Conservation (phyloP, 208 protist genomes). For the Trypanosoma avium region DNA sequence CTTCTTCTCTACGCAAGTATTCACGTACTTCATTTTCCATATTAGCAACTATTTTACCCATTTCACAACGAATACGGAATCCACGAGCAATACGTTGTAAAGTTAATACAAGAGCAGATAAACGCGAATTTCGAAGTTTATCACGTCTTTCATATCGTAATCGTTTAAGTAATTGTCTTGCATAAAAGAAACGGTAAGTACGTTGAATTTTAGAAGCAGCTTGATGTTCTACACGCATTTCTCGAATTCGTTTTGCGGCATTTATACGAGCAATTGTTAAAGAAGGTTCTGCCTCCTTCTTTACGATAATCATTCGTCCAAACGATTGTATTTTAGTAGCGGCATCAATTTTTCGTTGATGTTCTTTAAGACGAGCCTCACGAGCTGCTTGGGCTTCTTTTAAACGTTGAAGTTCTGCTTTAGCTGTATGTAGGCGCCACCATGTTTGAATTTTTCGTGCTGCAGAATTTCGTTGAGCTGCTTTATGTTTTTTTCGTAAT, state of each 20-base stretch:
- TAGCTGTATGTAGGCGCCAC: constrained; percentile 36
- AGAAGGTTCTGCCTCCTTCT: constrained; percentile 27
- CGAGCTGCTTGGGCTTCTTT: constrained; percentile 30
- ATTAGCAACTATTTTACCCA: constrained; percentile 29
- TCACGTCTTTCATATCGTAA: constrained; percentile 5
- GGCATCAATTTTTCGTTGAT: constrained; percentile 49
- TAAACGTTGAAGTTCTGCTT: constrained; percentile 18
- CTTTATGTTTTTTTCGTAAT: constrained; percentile 20
- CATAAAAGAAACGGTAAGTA: constrained; percentile 53
- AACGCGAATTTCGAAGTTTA: background rate
- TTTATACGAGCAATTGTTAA: constrained; percentile 51
- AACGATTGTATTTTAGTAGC: constrained; percentile 74
- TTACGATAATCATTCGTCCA: constrained; percentile 59
- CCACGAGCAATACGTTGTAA: constrained; percentile 72
- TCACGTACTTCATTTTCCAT: constrained; percentile 38
- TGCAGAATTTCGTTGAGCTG: constrained; percentile 18
- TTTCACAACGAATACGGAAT: constrained; percentile 36
- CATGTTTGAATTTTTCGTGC: constrained; percentile 32
- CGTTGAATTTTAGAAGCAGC: constrained; percentile 60
- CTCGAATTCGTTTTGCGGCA: constrained; percentile 50
- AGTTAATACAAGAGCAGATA: constrained; percentile 3
- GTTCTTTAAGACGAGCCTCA: constrained; percentile 42
- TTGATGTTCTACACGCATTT: constrained; percentile 26
- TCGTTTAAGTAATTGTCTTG: constrained; percentile 30
- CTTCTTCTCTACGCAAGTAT: constrained; percentile 8